A percentile compares a stretch with the other conserved stretches of the same genome.
These are phyloP conservation scores for Kwoniella bestiolae DNA, from an alignment of 768 basidiomycete genomes.

Conservation along the genomic window DNA sequence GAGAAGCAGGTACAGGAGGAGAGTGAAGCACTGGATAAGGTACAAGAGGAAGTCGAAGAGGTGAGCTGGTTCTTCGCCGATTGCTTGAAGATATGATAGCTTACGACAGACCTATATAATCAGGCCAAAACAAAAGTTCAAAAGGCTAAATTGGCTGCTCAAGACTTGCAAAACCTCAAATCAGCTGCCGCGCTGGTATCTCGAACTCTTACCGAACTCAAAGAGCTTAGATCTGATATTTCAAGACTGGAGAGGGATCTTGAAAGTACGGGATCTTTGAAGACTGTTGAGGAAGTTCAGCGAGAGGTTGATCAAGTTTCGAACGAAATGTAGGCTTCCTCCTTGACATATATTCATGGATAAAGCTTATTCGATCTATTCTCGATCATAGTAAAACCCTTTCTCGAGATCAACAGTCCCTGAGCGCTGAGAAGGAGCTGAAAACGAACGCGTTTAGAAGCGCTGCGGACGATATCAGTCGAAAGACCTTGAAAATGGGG, in stretches of 20 bases:
- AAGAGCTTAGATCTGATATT: constrained; percentile 67
- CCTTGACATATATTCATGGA: background rate
- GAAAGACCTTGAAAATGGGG: constrained; percentile 41
- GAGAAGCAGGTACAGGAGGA: constrained; percentile 65
- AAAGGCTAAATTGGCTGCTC: constrained; percentile 64
- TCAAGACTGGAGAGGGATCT: constrained; percentile 71
- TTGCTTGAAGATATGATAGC: background rate
- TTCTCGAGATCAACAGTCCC: constrained; percentile 36
- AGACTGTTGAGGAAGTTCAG: constrained; percentile 85
- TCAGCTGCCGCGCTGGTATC: constrained; percentile 51
- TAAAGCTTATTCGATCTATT: background rate
- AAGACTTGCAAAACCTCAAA: constrained; percentile 63
- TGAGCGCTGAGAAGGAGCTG: constrained; percentile 43
- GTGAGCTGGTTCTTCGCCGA: constrained; percentile 57
- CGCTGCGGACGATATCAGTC: constrained; percentile 34
- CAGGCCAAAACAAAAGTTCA: constrained; percentile 66
- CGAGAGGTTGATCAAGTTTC: constrained; percentile 70
- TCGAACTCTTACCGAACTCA: constrained; percentile 51
- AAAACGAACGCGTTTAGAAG: constrained; percentile 36
- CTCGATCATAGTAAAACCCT: constrained; percentile 39
- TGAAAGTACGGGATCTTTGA: constrained; percentile 71
- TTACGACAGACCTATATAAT: too few relatives aligned
- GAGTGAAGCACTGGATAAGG: constrained; percentile 64
- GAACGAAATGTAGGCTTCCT: constrained; percentile 67
- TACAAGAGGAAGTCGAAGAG: constrained; percentile 67